Percentiles rank a stretch among this genome's conserved stretches.
Conservation (phyloP, 108 stramenopile genomes). For the Poteriospumella lacustris region DNA sequence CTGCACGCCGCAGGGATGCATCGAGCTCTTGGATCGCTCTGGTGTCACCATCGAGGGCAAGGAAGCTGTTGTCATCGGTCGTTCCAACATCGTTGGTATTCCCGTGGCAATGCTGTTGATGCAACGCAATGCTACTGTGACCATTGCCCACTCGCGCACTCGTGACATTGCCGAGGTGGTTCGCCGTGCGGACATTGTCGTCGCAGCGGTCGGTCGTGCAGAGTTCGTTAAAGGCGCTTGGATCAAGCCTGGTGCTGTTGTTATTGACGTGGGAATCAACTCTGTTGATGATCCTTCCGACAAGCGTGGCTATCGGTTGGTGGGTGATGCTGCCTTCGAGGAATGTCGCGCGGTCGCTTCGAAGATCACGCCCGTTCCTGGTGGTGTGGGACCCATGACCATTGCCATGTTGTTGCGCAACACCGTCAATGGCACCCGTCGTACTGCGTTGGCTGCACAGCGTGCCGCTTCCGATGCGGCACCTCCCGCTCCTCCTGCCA, state of each 20-base stretch:
- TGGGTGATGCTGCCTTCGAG: constrained; percentile 87
- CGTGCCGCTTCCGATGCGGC: no score
- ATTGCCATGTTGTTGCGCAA: constrained; percentile 95
- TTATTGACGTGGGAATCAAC: constrained; percentile 98
- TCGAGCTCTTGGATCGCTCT: constrained; percentile 84
- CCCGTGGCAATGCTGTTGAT: constrained; percentile 83
- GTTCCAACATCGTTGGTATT: constrained; percentile 71
- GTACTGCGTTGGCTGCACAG: constrained; percentile 1
- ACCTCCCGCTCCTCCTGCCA: not conserved
- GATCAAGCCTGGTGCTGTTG: constrained; percentile 90
- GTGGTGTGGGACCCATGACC: constrained; percentile 99
- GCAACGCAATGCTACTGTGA: constrained; percentile 57
- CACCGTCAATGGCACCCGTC: constrained; percentile 63
- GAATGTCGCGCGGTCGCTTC: constrained; percentile 61
- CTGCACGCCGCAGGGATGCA: constrained; percentile 66
- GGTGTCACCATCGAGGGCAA: constrained; percentile 73
- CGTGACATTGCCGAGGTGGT: constrained; percentile 62
- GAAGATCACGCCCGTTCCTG: constrained; percentile 94
- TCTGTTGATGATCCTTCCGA: constrained; percentile 53
- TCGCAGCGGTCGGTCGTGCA: constrained; percentile 86
- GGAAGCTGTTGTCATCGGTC: constrained; percentile 89
- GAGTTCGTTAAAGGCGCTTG: constrained; percentile 74
- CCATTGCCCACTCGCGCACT: constrained; percentile 86
- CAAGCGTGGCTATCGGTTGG: constrained; percentile 68
- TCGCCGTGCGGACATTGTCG: constrained; percentile 81